Percentiles rank a stretch among this genome's conserved stretches.
Evolutionary conservation across 352 stramenopile species (phyloP).

Genomic region (Globisporangium viniferum): DNA sequence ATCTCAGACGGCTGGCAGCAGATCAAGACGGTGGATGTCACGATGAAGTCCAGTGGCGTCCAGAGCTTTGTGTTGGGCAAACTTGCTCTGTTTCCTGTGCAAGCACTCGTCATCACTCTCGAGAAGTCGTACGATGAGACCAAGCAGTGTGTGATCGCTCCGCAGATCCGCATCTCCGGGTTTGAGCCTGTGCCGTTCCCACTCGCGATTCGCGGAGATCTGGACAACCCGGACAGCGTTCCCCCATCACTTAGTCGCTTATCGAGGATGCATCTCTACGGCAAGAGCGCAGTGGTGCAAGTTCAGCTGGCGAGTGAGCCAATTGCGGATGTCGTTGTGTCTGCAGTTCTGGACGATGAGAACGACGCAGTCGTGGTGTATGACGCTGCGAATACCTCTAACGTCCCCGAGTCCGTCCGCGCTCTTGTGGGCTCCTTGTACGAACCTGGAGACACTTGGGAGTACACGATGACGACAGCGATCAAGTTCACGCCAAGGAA

Average conservation of each 20-base stretch:
- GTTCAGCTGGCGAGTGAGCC: slow-evolving; percentile 61
- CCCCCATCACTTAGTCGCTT: slow-evolving; percentile 32
- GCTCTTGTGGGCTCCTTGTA: slow-evolving; percentile 37
- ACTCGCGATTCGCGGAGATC: slow-evolving; percentile 40
- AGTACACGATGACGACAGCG: slow-evolving; percentile 35
- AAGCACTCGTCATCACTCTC: slow-evolving; percentile 36
- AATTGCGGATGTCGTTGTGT: slow-evolving; percentile 39
- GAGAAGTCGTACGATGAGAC: slow-evolving; percentile 57
- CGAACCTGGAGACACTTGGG: slow-evolving; percentile 29
- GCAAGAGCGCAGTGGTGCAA: slow-evolving; percentile 23
- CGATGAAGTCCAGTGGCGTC: slow-evolving; percentile 42
- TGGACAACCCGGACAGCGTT: slow-evolving; percentile 29
- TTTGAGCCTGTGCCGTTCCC: slow-evolving; percentile 47
- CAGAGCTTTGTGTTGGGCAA: slow-evolving; percentile 31
- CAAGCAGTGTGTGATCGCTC: slow-evolving; percentile 38
- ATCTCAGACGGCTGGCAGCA: slow-evolving; percentile 36
- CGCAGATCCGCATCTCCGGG: slow-evolving; percentile 29
- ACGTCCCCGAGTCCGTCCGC: slow-evolving; percentile 13
- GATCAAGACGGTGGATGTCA: slow-evolving; percentile 29
- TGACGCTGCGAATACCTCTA: slow-evolving; percentile 33
- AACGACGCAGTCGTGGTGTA: slow-evolving; percentile 35
- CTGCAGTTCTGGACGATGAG: slow-evolving; percentile 23
- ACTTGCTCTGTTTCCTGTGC: slow-evolving; percentile 24
- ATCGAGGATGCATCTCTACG: slow-evolving; percentile 58
- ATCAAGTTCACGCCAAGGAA: slow-evolving; percentile 55